Conservation (phyloP, 2,329 filamentous ascomycete species). For the Aspergillus sp. region DNA sequence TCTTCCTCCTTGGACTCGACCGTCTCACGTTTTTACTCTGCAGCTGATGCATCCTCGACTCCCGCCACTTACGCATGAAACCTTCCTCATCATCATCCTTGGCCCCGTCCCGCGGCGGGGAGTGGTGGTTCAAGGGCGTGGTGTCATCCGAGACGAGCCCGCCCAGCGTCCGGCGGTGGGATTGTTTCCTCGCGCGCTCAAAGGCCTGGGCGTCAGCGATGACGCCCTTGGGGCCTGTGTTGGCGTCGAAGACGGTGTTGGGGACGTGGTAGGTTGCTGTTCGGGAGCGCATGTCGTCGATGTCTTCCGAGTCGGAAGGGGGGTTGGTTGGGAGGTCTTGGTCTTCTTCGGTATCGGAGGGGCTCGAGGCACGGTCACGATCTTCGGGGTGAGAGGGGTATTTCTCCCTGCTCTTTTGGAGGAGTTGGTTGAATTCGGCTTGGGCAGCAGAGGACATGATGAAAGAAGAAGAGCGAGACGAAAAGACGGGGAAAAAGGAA, state of each 20-base stretch:
- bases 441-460: conserved; percentile 39
- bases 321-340: conserved; percentile 18
- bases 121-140: conserved; percentile 19
- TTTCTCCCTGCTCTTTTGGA: conserved; percentile 31
- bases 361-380: conserved; percentile 22
- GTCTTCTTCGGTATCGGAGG: conserved; percentile 19
- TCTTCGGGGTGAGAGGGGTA: conserved; percentile 39
- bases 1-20: conserved; percentile 67
- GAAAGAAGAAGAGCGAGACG: conserved; percentile 7
- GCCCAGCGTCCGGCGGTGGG: conserved; percentile 40
- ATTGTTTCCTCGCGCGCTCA: conserved; percentile 42
- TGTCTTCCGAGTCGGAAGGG: conserved; percentile 29
- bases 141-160: conserved; percentile 14
- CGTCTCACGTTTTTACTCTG: conserved; percentile 59
- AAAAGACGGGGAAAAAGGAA: conserved; percentile 6
- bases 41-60: conserved; percentile 72
- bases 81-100: conserved; percentile 59
- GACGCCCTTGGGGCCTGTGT: conserved; percentile 47
- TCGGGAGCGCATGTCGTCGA: conserved; percentile 30
- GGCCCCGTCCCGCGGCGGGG: conserved; percentile 14
- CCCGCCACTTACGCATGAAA: conserved; percentile 81
- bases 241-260: conserved; percentile 41
- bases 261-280: conserved; percentile 37
- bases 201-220: conserved; percentile 47
- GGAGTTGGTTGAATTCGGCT: conserved; percentile 42